Percentiles rank a stretch among this genome's conserved stretches.
phyloP scores from a whole-genome alignment of 2,329 filamentous ascomycete genomes.

The Aquanectria penicillioides region DNA sequence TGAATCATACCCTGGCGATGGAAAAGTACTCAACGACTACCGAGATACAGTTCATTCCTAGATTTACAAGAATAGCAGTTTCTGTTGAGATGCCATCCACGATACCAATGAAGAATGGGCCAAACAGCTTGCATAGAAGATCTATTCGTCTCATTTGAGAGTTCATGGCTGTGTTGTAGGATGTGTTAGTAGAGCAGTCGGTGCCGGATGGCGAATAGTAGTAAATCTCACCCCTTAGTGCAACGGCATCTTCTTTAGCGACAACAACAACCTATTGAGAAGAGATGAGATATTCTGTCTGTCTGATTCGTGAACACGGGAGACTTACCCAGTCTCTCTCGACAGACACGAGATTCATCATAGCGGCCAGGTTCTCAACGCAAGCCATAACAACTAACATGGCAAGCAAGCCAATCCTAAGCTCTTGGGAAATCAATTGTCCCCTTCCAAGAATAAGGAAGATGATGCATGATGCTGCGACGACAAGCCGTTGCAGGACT shows the following conservation, averaged over 20 bases:
- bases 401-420: slow-evolving; percentile 44
- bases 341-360: slow-evolving; percentile 74
- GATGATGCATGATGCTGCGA: slow-evolving; percentile 58
- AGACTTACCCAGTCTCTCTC: slow-evolving; percentile 75
- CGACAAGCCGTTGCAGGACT: slow-evolving; percentile 54
- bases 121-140: slow-evolving; percentile 67
- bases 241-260: slow-evolving; percentile 31
- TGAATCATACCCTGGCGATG: slow-evolving; percentile 47
- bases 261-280: slow-evolving; percentile 42
- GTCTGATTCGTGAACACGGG: not conserved
- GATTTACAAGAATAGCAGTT: slow-evolving; percentile 58
- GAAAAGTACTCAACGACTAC: slow-evolving; percentile 62
- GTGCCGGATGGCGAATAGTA: not conserved
- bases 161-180: slow-evolving; percentile 54
- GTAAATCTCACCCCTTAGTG: slow-evolving; percentile 27
- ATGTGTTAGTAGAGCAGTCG: not conserved
- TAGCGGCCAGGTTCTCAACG: slow-evolving; percentile 72
- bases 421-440: not conserved
- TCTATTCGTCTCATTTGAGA: slow-evolving; percentile 72
- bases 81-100: slow-evolving; percentile 59
- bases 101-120: slow-evolving; percentile 64
- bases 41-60: slow-evolving; percentile 60
- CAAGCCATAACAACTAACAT: slow-evolving; percentile 66
- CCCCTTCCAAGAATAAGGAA: slow-evolving; percentile 48
- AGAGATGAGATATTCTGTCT: not conserved